phyloP scores from a whole-genome alignment of 1,284 basidiomycete genomes.

The Omphalotus olearius region DNA sequence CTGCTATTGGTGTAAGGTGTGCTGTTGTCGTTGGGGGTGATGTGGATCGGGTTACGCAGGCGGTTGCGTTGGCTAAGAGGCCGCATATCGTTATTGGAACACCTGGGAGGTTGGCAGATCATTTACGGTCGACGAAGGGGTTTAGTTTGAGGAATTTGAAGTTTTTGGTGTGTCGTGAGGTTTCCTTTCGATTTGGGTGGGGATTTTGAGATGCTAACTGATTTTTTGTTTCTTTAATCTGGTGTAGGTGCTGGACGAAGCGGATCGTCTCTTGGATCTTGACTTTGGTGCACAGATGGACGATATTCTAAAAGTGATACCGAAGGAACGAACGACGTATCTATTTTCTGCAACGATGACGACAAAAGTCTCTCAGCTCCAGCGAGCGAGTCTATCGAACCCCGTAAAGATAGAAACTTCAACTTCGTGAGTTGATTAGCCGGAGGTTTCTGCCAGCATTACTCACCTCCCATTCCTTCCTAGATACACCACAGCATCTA shows the following conservation, averaged over 20 bases:
- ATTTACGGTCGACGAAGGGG: slow-evolving; percentile 97
- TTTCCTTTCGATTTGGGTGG: neutral
- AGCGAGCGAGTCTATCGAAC: slow-evolving; percentile 89
- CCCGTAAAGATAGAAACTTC: slow-evolving; percentile 92
- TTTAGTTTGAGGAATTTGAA: slow-evolving; percentile 86
- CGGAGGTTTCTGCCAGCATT: neutral
- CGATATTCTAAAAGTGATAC: slow-evolving; percentile 94
- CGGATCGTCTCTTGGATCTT: slow-evolving; percentile 94
- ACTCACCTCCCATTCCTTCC: slow-evolving; percentile 4
- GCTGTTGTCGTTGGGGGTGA: slow-evolving; percentile 87
- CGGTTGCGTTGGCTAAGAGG: slow-evolving; percentile 88
- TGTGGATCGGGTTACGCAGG: slow-evolving; percentile 90
- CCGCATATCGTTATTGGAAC: slow-evolving; percentile 97
- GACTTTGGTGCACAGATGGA: slow-evolving; percentile 97
- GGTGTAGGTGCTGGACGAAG: slow-evolving; percentile 89
- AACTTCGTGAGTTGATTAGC: slow-evolving; percentile 72
- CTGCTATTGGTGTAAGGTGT: slow-evolving; percentile 89
- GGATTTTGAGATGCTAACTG: neutral
- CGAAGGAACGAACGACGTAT: slow-evolving; percentile 92
- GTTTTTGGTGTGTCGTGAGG: slow-evolving; percentile 68
- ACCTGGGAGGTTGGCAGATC: slow-evolving; percentile 91
- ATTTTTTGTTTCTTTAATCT: too few relatives aligned
- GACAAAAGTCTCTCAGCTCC: slow-evolving; percentile 95
- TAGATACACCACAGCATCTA: slow-evolving; percentile 96
- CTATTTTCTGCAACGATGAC: slow-evolving; percentile 99